Conservation (phyloP, 2,329 filamentous ascomycete species). For the Cryphonectria japonica region DNA sequence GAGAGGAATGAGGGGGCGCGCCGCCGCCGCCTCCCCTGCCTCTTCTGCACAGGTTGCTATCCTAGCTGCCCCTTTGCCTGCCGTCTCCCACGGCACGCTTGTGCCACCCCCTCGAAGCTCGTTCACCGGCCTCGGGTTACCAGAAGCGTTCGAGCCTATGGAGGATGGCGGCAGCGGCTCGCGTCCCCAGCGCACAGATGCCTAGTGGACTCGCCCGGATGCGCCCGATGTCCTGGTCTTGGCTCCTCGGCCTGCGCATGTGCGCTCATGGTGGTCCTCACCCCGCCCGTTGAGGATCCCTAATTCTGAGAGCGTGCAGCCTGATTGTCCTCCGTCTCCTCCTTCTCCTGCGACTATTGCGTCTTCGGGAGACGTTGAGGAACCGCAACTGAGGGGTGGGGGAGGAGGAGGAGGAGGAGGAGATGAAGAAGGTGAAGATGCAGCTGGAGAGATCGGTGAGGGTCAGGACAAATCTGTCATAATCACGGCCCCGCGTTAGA, state of each 20-base stretch:
- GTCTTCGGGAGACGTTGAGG: neutral
- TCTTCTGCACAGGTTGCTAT: slow-evolving; percentile 19
- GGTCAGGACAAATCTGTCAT: neutral
- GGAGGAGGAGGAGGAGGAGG: neutral
- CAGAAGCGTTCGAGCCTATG: slow-evolving; percentile 20
- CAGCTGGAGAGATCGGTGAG: neutral
- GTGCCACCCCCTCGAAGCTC: slow-evolving; percentile 22
- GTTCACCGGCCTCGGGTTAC: slow-evolving; percentile 22
- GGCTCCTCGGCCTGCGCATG: slow-evolving; percentile 13
- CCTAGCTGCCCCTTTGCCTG: slow-evolving; percentile 18
- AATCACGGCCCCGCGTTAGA: neutral
- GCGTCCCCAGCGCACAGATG: slow-evolving; percentile 23
- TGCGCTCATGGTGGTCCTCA: neutral
- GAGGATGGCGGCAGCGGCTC: slow-evolving; percentile 22
- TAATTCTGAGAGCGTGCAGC: neutral
- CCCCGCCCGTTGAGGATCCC: neutral
- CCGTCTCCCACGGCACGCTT: slow-evolving; percentile 13
- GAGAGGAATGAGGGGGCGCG: slow-evolving; percentile 26
- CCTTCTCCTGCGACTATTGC: neutral
- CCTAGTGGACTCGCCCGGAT: slow-evolving; percentile 14
- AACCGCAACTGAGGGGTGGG: neutral
- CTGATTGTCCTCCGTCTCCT: neutral
- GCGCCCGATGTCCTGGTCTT: slow-evolving; percentile 1
- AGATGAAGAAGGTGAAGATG: neutral
- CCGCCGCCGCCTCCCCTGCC: slow-evolving; percentile 20